Conservation (phyloP, 306 rosid genomes). For the Corylus americana region DNA sequence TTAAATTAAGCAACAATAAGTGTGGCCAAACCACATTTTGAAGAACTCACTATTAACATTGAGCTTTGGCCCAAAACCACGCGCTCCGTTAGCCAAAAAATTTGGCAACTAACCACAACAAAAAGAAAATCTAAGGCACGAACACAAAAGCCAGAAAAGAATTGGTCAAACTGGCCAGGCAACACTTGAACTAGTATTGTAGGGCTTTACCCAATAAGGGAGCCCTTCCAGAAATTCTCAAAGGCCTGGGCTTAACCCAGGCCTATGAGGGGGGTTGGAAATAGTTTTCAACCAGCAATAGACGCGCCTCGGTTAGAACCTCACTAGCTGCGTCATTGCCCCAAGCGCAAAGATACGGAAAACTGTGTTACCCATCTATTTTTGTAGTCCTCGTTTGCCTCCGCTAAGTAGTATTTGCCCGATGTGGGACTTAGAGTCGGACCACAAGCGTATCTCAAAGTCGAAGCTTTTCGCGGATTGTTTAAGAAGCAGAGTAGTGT, state of each 20-base stretch:
- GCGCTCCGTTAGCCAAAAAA: too few species aligned
- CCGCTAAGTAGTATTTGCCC: neutral
- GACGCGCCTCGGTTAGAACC: too few species aligned
- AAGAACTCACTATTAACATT: too few species aligned
- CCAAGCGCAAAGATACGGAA: too few species aligned
- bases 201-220: neutral
- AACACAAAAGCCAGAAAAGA: too few species aligned
- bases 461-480: neutral
- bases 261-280: neutral
- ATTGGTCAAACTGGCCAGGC: rapidly evolving
- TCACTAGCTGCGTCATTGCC: too few species aligned
- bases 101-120: neutral
- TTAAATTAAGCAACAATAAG: too few species aligned
- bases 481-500: neutral
- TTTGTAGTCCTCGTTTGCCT: neutral
- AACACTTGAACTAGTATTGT: neutral
- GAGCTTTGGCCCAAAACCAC: neutral
- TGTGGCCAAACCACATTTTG: too few species aligned
- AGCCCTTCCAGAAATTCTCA: conserved; percentile 10
- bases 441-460: neutral
- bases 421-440: neutral
- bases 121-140: too few species aligned
- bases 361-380: too few species aligned
- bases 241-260: neutral
- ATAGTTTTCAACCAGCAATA: too few species aligned